These are phyloP conservation scores for Cutaneotrichosporon cavernicola DNA, from an alignment of 1,284 basidiomycete species.

Conservation along the genomic window DNA sequence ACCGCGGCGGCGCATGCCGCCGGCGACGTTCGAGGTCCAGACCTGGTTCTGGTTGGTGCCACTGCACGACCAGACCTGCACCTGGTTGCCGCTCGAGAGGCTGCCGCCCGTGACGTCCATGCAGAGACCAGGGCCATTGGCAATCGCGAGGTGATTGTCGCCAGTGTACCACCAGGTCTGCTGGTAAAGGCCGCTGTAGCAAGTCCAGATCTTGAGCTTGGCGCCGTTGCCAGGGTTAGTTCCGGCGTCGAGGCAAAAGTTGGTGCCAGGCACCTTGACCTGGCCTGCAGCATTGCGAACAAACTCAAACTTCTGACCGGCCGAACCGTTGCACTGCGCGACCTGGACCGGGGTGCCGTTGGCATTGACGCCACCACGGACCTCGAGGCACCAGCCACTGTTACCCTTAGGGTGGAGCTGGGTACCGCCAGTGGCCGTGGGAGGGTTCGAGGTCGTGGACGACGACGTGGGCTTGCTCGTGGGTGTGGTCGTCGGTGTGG, in stretches of 20 bases:
- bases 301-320: constrained; percentile 35
- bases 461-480: too few relatives aligned
- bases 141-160: constrained; percentile 20
- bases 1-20: constrained; percentile 11
- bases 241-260: constrained; percentile 42
- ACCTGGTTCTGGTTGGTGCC: constrained; percentile 43
- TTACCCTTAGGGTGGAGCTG: constrained; percentile 23
- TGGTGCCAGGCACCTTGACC: constrained; percentile 32
- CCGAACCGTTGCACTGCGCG: constrained; percentile 36
- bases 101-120: constrained; percentile 32
- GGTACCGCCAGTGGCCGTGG: constrained; percentile 6
- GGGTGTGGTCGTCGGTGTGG: neutral
- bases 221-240: constrained; percentile 27
- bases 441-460: neutral
- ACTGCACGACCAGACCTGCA: constrained; percentile 31
- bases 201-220: constrained; percentile 34
- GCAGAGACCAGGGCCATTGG: constrained; percentile 21
- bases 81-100: constrained; percentile 19
- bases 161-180: constrained; percentile 22
- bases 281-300: constrained; percentile 28
- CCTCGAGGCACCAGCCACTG: constrained; percentile 25
- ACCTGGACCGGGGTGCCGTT: constrained; percentile 28
- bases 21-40: constrained; percentile 27
- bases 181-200: constrained; percentile 19
- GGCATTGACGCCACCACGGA: constrained; percentile 15